Conservation (phyloP, 768 basidiomycete species). For the Rhizopogon salebrosus region DNA sequence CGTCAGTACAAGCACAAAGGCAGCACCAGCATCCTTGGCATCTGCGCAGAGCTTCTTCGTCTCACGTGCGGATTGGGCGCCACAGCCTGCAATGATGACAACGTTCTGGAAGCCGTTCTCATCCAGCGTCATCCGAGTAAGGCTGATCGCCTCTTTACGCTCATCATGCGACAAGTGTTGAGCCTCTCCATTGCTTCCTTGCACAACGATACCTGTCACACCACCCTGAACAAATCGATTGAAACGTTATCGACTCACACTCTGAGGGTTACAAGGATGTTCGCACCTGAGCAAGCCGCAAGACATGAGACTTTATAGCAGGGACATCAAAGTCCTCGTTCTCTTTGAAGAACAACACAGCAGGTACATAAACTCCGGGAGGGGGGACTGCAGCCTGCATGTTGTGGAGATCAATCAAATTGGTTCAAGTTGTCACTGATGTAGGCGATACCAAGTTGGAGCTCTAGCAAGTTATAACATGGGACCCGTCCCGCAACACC, state of each 20-base stretch:
- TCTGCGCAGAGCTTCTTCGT: constrained; percentile 66
- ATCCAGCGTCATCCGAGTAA: constrained; percentile 70
- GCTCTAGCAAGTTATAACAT: background rate
- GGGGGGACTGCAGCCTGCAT: constrained; percentile 42
- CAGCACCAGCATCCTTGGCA: constrained; percentile 79
- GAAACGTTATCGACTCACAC: constrained; percentile 1
- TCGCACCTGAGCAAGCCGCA: constrained; percentile 65
- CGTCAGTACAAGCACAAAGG: constrained; percentile 70
- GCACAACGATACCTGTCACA: constrained; percentile 66
- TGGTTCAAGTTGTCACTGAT: background rate
- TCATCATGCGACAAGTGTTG: constrained; percentile 73
- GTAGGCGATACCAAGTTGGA: background rate
- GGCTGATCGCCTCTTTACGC: constrained; percentile 53
- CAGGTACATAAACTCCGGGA: constrained; percentile 71
- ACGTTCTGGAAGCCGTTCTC: constrained; percentile 62
- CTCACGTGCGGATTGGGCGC: constrained; percentile 74
- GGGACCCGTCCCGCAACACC: background rate
- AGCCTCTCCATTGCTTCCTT: constrained; percentile 74
- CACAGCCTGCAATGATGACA: constrained; percentile 78
- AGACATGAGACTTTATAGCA: constrained; percentile 63
- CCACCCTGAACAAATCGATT: constrained; percentile 44
- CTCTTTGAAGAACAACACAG: constrained; percentile 67
- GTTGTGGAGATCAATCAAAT: constrained; percentile 3
- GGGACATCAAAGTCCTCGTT: constrained; percentile 67
- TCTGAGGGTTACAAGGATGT: background rate